Conservation (phyloP, 768 basidiomycete species). For the Trametes cinnabarina region DNA sequence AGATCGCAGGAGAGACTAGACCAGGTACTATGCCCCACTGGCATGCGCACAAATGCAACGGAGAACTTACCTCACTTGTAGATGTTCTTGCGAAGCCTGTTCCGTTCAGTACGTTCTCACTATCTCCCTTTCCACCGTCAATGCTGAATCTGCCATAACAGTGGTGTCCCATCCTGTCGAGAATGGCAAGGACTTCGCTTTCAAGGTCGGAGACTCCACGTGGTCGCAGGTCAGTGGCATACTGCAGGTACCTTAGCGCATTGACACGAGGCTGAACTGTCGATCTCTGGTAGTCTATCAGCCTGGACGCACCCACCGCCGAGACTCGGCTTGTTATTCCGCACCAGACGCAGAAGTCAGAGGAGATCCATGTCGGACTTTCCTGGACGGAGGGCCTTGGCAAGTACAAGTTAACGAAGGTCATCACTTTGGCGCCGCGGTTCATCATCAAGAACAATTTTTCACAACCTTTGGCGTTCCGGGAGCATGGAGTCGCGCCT, state of each 20-base stretch:
- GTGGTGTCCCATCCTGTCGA: conserved; percentile 85
- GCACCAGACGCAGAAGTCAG: conserved; percentile 56
- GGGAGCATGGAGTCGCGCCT: conserved; percentile 78
- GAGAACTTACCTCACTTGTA: conserved; percentile 23
- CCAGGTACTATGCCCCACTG: conserved; percentile 49
- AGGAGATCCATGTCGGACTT: conserved; percentile 78
- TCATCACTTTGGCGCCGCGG: conserved; percentile 87
- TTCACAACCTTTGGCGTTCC: conserved; percentile 64
- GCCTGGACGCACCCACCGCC: conserved; percentile 90
- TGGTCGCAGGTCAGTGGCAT: conserved; percentile 67
- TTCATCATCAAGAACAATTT: conserved; percentile 88
- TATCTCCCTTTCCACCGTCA: background rate
- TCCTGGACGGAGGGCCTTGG: conserved; percentile 95
- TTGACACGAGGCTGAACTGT: background rate
- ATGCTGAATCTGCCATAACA: conserved; percentile 29
- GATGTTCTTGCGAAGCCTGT: conserved; percentile 50
- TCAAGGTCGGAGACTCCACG: conserved; percentile 74
- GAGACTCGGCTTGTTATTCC: conserved; percentile 78
- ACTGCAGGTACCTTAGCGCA: background rate
- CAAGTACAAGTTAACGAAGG: conserved; percentile 94
- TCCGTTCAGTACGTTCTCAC: conserved; percentile 75
- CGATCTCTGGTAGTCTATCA: conserved; percentile 53
- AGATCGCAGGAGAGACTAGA: conserved; percentile 80
- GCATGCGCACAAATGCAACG: background rate
- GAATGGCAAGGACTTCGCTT: conserved; percentile 78